phyloP scores from a whole-genome alignment of 108 stramenopile genomes.

The Skeletonema menzelii region DNA sequence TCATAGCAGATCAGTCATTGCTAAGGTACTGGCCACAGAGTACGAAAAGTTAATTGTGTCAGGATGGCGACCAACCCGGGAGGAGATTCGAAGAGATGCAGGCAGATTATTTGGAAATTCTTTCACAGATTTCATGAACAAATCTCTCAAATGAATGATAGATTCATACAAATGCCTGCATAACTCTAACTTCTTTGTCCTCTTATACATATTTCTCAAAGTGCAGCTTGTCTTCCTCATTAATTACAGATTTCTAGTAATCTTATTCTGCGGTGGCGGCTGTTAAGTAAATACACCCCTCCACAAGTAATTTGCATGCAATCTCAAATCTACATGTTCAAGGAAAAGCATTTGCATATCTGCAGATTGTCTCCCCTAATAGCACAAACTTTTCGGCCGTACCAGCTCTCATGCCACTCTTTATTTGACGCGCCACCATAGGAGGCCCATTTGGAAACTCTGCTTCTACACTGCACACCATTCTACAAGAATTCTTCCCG shows the following conservation, averaged over 20 bases:
- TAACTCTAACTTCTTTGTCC: too few relatives aligned
- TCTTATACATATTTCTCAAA: too few relatives aligned
- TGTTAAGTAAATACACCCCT: too few relatives aligned
- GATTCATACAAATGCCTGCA: too few relatives aligned
- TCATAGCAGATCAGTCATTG: conserved; percentile 83
- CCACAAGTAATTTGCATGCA: too few relatives aligned
- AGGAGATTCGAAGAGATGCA: conserved; percentile 75
- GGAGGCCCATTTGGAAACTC: conserved; percentile 85
- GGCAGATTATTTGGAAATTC: conserved; percentile 71
- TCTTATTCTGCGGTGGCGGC: too few relatives aligned
- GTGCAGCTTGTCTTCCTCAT: too few relatives aligned
- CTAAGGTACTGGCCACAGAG: conserved; percentile 66
- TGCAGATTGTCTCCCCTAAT: conserved; percentile 67
- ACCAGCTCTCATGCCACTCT: conserved; percentile 78
- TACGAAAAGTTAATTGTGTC: conserved; percentile 57
- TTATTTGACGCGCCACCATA: conserved; percentile 76
- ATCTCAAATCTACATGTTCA: too few relatives aligned
- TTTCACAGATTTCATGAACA: conserved; percentile 91
- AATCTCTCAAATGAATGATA: conserved; percentile 43
- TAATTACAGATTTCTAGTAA: too few relatives aligned
- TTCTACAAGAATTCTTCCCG: conserved; percentile 64
- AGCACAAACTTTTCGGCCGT: conserved; percentile 70
- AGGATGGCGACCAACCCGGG: conserved; percentile 59
- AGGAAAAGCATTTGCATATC: conserved; percentile 69
- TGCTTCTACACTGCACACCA: conserved; percentile 75